Evolutionary conservation across 805 yeast species (phyloP).

Genomic region (Pichia thaimueangensis): DNA sequence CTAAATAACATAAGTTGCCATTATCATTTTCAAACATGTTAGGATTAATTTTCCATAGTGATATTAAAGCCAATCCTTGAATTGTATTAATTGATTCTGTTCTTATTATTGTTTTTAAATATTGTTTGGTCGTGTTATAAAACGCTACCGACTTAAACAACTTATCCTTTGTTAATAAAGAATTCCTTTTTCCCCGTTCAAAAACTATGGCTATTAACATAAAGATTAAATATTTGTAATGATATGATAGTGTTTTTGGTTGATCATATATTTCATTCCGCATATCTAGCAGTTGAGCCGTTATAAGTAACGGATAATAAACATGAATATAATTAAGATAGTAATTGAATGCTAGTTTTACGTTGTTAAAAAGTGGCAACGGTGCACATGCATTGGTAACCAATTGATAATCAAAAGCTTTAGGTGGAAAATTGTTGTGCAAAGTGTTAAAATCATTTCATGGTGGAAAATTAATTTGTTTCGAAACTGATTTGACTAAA

Average conservation of each 20-base stretch:
- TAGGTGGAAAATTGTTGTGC: slow-evolving; percentile 11
- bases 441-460: slow-evolving; percentile 10
- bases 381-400: slow-evolving; percentile 20
- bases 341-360: slow-evolving; percentile 12
- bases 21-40: slow-evolving; percentile 21
- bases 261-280: slow-evolving; percentile 13
- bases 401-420: slow-evolving; percentile 10
- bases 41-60: slow-evolving; percentile 20
- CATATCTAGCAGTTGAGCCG: slow-evolving; percentile 11
- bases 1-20: slow-evolving; percentile 24
- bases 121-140: slow-evolving; percentile 20
- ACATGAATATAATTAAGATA: slow-evolving; percentile 18
- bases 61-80: slow-evolving; percentile 18
- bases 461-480: slow-evolving; percentile 18
- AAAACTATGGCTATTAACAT: slow-evolving; percentile 21
- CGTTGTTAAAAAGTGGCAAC: slow-evolving; percentile 16
- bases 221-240: slow-evolving; percentile 20
- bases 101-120: slow-evolving; percentile 16
- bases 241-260: slow-evolving; percentile 13
- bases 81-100: slow-evolving; percentile 17
- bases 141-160: slow-evolving; percentile 20
- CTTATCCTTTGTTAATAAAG: slow-evolving; percentile 11
- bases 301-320: slow-evolving; percentile 17
- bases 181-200: slow-evolving; percentile 5
- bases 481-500: slow-evolving; percentile 19